Base-by-base conservation (phyloP, 2,329 filamentous ascomycete species). In the Dactylellina sp. region DNA sequence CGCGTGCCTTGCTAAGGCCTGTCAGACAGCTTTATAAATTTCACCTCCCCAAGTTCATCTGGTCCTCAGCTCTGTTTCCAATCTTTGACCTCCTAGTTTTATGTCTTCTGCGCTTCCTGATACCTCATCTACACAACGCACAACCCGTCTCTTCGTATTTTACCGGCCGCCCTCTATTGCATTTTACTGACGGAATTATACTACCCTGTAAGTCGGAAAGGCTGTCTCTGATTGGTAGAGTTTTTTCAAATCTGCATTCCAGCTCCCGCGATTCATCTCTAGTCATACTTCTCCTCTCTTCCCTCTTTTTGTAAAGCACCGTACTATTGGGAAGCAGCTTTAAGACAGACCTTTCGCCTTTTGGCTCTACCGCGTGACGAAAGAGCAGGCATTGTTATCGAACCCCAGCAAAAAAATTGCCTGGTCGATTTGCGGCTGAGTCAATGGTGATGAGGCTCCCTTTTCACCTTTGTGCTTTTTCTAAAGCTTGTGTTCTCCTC, bases 381-480 rank as follows among this genome's bases (percentile, higher is more conserved):
- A 49, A 39, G 47, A 49, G 49, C 64, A 70, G 64, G 64, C 64
- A 70, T 70, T 62, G 20, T 12, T 25, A 14, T 50, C 18, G 12
- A 52, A 70, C 53, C 64, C 64, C 6, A 47, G 64, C 40, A 61
- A 52, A 50, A n/a, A 24, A 47, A 50, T 50, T 49, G 52, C 49
- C 62, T 60, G 32, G 37, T 59, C 20, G 39, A 60, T 39, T 65
- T 72, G 70, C 70, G 70, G 70, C 70, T 74, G 70, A 74, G 70
- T 74, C 70, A 74, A 66, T 44, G 60, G 24, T n/a, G 37, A 35
- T 66, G 61, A 66, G 70, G 70, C 61, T 66, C 61, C 42, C 40
- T 56, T 44, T 28, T 52, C 35, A 35, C 6, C 60, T 37, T 24
- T 24, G n/a, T 42, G 39, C 37, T 57, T 56, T 40, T 14, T 63